phyloP scores from a whole-genome alignment of 352 stramenopile genomes.

The Globisporangium spinosum region DNA sequence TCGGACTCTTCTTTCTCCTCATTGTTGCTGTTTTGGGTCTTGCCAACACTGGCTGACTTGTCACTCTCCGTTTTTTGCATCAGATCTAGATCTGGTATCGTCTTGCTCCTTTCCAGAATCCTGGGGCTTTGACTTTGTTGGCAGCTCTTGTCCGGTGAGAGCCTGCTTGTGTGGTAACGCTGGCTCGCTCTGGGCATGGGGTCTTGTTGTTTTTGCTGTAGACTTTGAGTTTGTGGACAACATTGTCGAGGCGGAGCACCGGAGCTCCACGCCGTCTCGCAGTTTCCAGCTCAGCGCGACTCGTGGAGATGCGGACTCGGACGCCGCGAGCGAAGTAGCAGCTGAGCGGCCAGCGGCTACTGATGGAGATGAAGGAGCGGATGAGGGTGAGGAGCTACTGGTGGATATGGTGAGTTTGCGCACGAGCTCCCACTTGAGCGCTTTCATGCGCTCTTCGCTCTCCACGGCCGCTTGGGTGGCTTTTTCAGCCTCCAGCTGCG shows the following conservation, averaged over 20 bases:
- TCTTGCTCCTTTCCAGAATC: neutral
- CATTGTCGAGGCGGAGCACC: slow-evolving; percentile 19
- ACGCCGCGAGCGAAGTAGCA: slow-evolving; percentile 17
- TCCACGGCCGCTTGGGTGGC: slow-evolving; percentile 31
- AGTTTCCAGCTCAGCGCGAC: slow-evolving; percentile 51
- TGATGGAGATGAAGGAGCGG: neutral
- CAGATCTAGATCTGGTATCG: neutral
- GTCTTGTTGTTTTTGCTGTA: neutral
- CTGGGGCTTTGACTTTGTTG: neutral
- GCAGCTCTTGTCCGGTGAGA: neutral
- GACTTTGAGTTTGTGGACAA: neutral
- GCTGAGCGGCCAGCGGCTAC: neutral
- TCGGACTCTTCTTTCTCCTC: neutral
- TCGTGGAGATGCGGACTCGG: slow-evolving; percentile 22
- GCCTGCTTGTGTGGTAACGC: neutral
- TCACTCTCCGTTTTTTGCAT: neutral
- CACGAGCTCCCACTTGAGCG: slow-evolving; percentile 72
- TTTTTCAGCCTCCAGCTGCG: slow-evolving; percentile 52
- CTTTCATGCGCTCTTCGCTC: slow-evolving; percentile 64
- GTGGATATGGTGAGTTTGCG: slow-evolving; percentile 36
- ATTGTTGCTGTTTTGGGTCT: neutral
- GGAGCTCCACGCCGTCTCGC: slow-evolving; percentile 42
- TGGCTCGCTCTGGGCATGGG: slow-evolving; percentile 17
- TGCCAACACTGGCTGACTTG: neutral
- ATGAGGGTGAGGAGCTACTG: slow-evolving; percentile 8